phyloP scores from a whole-genome alignment of 305 asterid genomes.

The Andrographis paniculata region DNA sequence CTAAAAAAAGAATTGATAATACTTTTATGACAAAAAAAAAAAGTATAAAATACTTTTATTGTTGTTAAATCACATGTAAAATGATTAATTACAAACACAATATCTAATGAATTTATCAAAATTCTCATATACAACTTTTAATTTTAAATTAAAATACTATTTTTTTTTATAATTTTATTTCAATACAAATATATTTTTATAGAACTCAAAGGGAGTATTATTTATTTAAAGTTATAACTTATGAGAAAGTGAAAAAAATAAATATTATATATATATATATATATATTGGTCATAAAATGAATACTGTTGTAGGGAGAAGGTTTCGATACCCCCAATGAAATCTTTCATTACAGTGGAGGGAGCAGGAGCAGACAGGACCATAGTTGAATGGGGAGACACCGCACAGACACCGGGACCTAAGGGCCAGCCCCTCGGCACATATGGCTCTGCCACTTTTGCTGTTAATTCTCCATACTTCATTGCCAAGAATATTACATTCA shows the following conservation, averaged over 20 bases:
- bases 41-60: too few species aligned
- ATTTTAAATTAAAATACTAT: too few species aligned
- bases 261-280: too few species aligned
- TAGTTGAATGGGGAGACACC: constrained; percentile 85
- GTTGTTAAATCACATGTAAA: too few species aligned
- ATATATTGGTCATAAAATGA: too few species aligned
- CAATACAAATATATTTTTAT: too few species aligned
- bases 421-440: constrained; percentile 74
- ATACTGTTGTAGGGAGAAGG: constrained; percentile 58
- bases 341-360: constrained; percentile 71
- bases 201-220: too few species aligned
- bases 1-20: too few species aligned
- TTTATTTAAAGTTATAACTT: background rate
- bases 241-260: background rate
- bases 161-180: background rate
- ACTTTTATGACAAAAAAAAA: too few species aligned
- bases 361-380: constrained; percentile 66
- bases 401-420: constrained; percentile 65
- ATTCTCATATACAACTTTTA: too few species aligned
- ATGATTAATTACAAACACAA: too few species aligned
- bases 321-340: constrained; percentile 50
- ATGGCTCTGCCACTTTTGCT: constrained; percentile 87
- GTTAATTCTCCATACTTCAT: constrained; percentile 75
- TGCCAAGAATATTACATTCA: constrained; percentile 76
- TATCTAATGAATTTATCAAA: too few species aligned